Evolutionary conservation across 352 stramenopile species (phyloP), one percentile per base, ranked within the genome.

Genomic region (Phytophthora sp.): DNA sequence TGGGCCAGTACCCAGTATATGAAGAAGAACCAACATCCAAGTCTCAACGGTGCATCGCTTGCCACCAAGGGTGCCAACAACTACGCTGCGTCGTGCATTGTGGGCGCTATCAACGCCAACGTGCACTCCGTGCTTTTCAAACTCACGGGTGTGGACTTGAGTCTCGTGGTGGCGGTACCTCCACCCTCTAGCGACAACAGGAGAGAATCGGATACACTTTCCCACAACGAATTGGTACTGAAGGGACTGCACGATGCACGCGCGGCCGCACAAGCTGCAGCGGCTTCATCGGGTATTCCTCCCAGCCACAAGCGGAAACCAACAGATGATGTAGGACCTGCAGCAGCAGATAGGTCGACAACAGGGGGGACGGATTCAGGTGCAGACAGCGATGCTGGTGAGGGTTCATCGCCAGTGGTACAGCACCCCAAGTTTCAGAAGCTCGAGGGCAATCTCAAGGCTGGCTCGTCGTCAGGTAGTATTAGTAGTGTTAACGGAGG

Each of bases 1-100:
- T 94, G 85, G 85, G 69, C 83, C 15, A 91, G 79, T 54, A 94
- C 85, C 48, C 78, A 92, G 72, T 91, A 88, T 56, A 94, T 94
- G 83, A 87, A 88, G 62, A 88, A 91, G 59, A 82, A 78, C 20
- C 75, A 72, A 21, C 62, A 73, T 27, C 63, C 58, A 32, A 73
- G 56, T 53, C 71, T 90, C 20, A 83, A 86, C 7, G 79, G 84
- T 41, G 76, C 79, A 28, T 79, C 81, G 51, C 64, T 94, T 44
- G 87, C 83, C 9, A 66, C 80, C 10, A 84, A 83, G 26, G 79
- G 81, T 21, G 85, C 85, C 20, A 87, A 78, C 67, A 85, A 85
- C 45, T 94, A 89, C 54, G 85, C 85, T 0, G 85, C 84, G 8
- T 87, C 74, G 15, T 94, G 85, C 54, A 84, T 94, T 30, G 63